phyloP scores from a whole-genome alignment of 1,284 basidiomycete genomes.

The Ceratobasidium sp. region DNA sequence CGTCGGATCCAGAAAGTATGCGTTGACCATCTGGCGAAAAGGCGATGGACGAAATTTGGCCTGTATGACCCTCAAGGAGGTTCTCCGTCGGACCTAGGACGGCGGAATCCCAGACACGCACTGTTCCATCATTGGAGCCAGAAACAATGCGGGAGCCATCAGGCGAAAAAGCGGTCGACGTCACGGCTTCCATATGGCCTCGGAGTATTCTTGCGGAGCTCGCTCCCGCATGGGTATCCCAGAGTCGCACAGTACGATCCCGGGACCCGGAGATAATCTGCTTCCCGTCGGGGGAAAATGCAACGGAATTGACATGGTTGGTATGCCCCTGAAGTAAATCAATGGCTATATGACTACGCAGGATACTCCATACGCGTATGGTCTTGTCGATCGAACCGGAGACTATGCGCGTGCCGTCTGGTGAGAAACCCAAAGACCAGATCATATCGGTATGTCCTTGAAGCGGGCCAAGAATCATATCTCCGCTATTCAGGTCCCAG shows the following conservation, averaged over 20 bases:
- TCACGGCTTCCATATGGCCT: neutral
- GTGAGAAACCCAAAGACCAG: neutral
- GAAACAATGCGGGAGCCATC: slow-evolving; percentile 33
- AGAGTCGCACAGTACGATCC: slow-evolving; percentile 31
- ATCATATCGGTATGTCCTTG: neutral
- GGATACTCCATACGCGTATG: neutral
- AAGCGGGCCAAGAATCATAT: neutral
- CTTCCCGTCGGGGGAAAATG: slow-evolving; percentile 30
- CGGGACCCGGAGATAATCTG: slow-evolving; percentile 34
- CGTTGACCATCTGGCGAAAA: slow-evolving; percentile 25
- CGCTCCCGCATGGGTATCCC: neutral
- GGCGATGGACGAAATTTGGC: slow-evolving; percentile 16
- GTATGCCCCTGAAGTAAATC: neutral
- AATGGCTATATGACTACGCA: neutral
- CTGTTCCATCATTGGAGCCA: slow-evolving; percentile 37
- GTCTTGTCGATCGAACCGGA: slow-evolving; percentile 9
- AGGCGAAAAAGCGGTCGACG: slow-evolving; percentile 35
- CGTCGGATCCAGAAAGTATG: slow-evolving; percentile 22
- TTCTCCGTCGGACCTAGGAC: neutral
- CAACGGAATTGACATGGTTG: neutral
- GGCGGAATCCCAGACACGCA: slow-evolving; percentile 37
- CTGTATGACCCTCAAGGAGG: slow-evolving; percentile 13
- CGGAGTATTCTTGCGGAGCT: neutral
- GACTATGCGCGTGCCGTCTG: neutral
- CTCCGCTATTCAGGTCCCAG: slow-evolving; percentile 25